phyloP scores from a whole-genome alignment of 805 yeast species.

The Metschnikowia kofuensis region DNA sequence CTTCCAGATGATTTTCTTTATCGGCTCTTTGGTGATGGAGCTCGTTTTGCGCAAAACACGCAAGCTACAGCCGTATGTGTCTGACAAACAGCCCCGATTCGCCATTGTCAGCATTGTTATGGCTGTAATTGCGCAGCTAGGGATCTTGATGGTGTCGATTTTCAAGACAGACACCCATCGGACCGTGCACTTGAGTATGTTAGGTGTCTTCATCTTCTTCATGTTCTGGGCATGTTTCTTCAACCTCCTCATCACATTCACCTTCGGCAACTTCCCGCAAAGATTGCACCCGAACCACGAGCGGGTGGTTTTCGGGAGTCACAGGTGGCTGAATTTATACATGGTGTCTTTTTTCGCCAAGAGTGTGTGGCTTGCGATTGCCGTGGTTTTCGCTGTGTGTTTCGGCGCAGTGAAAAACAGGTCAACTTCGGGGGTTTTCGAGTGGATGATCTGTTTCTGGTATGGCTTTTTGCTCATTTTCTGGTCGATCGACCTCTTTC shows the following conservation, averaged over 20 bases:
- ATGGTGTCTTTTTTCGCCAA: constrained; percentile 54
- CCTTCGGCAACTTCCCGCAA: constrained; percentile 37
- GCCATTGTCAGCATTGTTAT: constrained; percentile 41
- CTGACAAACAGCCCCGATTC: constrained; percentile 38
- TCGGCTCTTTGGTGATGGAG: constrained; percentile 61
- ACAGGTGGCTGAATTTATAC: constrained; percentile 37
- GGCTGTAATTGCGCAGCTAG: constrained; percentile 63
- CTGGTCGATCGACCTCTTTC: constrained; percentile 66
- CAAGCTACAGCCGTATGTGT: constrained; percentile 52
- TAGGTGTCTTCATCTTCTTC: constrained; percentile 67
- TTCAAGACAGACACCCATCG: constrained; percentile 62
- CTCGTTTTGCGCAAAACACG: constrained; percentile 55
- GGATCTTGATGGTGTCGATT: constrained; percentile 69
- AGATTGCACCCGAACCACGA: constrained; percentile 39
- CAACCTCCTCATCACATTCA: constrained; percentile 34
- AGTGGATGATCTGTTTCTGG: constrained; percentile 84
- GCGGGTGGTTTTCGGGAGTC: constrained; percentile 35
- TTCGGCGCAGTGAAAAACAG: constrained; percentile 49
- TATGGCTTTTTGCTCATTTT: constrained; percentile 67
- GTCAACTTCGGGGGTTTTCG: constrained; percentile 61
- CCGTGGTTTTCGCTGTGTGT: constrained; percentile 64
- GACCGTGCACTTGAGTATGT: constrained; percentile 62
- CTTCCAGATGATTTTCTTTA: constrained; percentile 71
- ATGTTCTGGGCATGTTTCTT: constrained; percentile 50
- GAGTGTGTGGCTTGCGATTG: constrained; percentile 60